Evolutionary conservation across 2,329 filamentous ascomycete genomes (phyloP), one percentile per base, ranked within the genome.

Genomic region (Colletotrichum somersetense): DNA sequence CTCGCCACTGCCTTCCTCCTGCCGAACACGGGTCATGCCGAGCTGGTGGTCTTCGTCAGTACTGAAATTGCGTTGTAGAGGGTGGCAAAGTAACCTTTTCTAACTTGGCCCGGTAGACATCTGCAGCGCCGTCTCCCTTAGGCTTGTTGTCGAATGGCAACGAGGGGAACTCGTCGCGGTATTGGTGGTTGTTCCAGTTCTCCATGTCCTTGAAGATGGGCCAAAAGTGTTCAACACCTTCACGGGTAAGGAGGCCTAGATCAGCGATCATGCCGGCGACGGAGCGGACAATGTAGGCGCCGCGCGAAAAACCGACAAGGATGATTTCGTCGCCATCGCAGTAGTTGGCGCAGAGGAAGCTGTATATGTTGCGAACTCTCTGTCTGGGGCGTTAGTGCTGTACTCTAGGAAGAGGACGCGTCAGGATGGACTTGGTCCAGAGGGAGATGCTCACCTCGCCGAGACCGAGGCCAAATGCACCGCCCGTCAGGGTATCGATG

Each of bases 331-430:
- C 88, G 3, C 87, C 87, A 65, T 86, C 84, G 66, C 84, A 83
- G 75, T 91, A 91, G 79, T 91, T 91, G 75, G 87, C 85, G 66
- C 88, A 90, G 2, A 91, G 81, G 76, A 91, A 91, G 5, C 86
- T 84, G 76, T 92, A 92, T 1, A 89, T 87, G 77, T 91, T 89
- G 16, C 89, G 86, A 65, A 92, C 85, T 68, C 83, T 79, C 81
- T 91, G 75, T 7, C 76, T 78, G 67, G 35, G 0, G 14, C 20
- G 40, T 75, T 38, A 67, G 65, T 26, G 30, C 20, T 35, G 14
- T 8, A 16, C 3, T 55, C 5, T 1, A 7, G n/a, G 5, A 38
- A 2, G 6, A 5, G 5, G 14, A 20, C 6, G 7, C 5, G 8
- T 20, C 16, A 20, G 16, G 14, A 18, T 18, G 16, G 11, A 30